Evolutionary conservation across 1,284 basidiomycete genomes (phyloP), one percentile per base, ranked within the genome.

Genomic region (Ceratobasidium sp.): DNA sequence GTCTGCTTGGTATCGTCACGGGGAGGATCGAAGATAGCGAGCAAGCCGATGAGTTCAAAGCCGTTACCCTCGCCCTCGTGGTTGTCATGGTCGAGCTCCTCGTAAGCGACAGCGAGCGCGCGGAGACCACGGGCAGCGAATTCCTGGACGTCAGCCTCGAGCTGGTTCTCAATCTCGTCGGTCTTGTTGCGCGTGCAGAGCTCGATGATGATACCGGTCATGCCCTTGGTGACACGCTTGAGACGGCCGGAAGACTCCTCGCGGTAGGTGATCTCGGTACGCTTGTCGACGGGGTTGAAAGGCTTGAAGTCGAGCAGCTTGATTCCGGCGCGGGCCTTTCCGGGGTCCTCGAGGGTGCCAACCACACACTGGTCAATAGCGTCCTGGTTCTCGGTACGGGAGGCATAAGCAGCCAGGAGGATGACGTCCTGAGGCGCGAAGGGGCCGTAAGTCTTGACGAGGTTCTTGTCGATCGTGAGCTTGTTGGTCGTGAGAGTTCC

Each of bases 261-360:
- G 76, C 90, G 91, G 87, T 98, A 98, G 72, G 97, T 98, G 82
- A 97, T 96, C 86, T 98, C 96, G 76, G 96, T 98, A 82, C 97
- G 95, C 89, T 98, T 98, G 89, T 97, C 95, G 80, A 97, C 95
- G 74, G 97, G 96, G 89, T 98, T 97, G 90, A 98, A 98, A 22
- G 97, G 96, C 87, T 97, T 98, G 89, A 99, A 99, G 85, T 98
- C 95, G 81, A 98, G 87, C 72, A 98, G 90, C 83, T 94, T 95
- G 86, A 98, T 97, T 67, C 96, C 96, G 75, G 88, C 89, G 79
- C 96, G 96, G 76, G 96, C 96, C 77, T 88, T 88, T 56, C 83
- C 60, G 2, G 89, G 80, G 82, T 95, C 92, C 73, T 91, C 90
- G 74, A 97, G 87, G 74, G 95, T 92, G 75, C 87, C 85, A 67